phyloP scores from a whole-genome alignment of 2,329 filamentous ascomycete genomes.

The Diaporthe caulivora region DNA sequence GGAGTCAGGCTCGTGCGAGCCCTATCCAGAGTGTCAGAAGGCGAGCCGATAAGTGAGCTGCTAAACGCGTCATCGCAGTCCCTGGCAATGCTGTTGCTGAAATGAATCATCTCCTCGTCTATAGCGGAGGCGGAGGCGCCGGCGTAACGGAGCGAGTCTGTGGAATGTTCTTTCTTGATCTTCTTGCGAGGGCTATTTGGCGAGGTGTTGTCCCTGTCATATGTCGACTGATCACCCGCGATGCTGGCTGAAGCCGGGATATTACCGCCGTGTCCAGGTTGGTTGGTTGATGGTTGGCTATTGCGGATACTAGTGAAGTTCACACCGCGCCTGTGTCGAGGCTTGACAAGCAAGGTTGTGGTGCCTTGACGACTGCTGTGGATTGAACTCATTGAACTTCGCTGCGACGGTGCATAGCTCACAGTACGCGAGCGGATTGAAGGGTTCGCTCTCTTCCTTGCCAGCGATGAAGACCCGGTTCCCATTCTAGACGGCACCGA shows the following conservation, averaged over 20 bases:
- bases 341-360: constrained; percentile 56
- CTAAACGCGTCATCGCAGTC: constrained; percentile 95
- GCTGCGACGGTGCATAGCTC: constrained; percentile 49
- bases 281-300: constrained; percentile 43
- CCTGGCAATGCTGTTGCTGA: constrained; percentile 87
- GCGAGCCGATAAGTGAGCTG: constrained; percentile 62
- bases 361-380: constrained; percentile 59
- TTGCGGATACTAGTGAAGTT: constrained; percentile 66
- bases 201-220: constrained; percentile 43
- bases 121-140: constrained; percentile 48
- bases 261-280: constrained; percentile 38
- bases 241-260: constrained; percentile 45
- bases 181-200: constrained; percentile 43
- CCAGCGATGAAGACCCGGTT: constrained; percentile 41
- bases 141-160: constrained; percentile 30
- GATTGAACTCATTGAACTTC: constrained; percentile 63
- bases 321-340: constrained; percentile 65
- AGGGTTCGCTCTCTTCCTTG: constrained; percentile 31
- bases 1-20: constrained; percentile 53
- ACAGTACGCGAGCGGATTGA: constrained; percentile 37
- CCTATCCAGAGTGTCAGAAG: constrained; percentile 40
- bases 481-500: constrained; percentile 42
- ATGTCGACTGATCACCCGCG: constrained; percentile 46
- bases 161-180: constrained; percentile 24
- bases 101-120: constrained; percentile 79